Percentiles rank a stretch among this genome's conserved stretches.
Conservation (phyloP, 495 filamentous ascomycete species). For the Astrothelium macrocarpum region DNA sequence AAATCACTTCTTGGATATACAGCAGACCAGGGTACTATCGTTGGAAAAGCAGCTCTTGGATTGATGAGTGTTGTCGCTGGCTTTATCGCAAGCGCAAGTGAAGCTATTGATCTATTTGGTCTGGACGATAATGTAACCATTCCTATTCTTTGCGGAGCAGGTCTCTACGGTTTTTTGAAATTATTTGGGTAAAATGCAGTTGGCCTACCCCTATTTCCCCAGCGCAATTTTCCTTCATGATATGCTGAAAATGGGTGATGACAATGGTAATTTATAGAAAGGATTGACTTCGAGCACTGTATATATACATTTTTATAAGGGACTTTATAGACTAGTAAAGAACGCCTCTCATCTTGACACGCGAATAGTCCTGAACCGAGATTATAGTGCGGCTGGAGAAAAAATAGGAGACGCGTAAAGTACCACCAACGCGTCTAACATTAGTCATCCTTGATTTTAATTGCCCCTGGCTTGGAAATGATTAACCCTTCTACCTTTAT, state of each 20-base stretch:
- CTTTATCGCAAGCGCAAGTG: conserved; percentile 73
- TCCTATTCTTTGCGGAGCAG: conserved; percentile 78
- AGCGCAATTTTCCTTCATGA: not conserved
- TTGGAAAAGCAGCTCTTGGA: conserved; percentile 65
- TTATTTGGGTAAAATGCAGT: conserved; percentile 56
- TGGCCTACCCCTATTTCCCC: not conserved
- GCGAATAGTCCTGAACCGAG: no score
- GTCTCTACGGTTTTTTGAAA: conserved; percentile 90
- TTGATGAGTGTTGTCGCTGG: conserved; percentile 82
- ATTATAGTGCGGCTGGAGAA: not conserved
- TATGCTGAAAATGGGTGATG: not conserved
- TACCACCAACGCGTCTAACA: not conserved
- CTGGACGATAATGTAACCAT: conserved; percentile 98
- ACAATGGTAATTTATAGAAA: not conserved
- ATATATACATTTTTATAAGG: not conserved
- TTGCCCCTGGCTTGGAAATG: no score
- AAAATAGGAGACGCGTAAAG: not conserved
- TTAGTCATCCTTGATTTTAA: not conserved
- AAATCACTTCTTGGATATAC: conserved; percentile 30
- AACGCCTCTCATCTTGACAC: no score
- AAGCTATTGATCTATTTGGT: conserved; percentile 81
- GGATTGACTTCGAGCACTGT: not conserved
- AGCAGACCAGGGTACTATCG: conserved; percentile 41
- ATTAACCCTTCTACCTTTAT: not conserved
- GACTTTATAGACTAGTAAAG: not conserved